Percentiles rank a stretch among this genome's conserved stretches.
Evolutionary conservation across 441 rosid species (phyloP).

Genomic region (Gossypium lobatum): DNA sequence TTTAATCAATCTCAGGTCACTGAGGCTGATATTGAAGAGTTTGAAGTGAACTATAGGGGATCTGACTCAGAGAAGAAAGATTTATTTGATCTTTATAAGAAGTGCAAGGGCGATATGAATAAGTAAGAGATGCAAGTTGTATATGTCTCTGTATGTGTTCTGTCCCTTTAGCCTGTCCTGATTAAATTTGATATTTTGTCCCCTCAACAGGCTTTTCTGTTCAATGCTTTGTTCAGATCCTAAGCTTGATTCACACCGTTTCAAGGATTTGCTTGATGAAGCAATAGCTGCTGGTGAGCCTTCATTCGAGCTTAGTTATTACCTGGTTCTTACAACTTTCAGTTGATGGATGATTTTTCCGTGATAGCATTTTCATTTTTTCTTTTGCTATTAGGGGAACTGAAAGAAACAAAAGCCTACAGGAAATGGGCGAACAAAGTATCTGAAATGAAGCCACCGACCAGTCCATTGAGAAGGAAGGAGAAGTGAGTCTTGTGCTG

Average conservation of each 20-base stretch:
- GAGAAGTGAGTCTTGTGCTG: conserved; percentile 41
- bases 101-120: conserved; percentile 72
- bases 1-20: conserved; percentile 48
- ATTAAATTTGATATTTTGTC: conserved; percentile 1
- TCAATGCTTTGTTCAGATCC: conserved; percentile 90
- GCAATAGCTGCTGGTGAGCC: conserved; percentile 60
- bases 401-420: conserved; percentile 66
- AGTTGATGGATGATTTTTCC: neutral
- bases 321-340: neutral
- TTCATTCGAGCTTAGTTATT: neutral
- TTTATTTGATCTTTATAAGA: conserved; percentile 56
- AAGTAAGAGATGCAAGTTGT: conserved; percentile 33
- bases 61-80: conserved; percentile 86
- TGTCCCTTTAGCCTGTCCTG: neutral
- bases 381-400: conserved; percentile 39
- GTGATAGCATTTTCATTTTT: neutral
- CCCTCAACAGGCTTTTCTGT: conserved; percentile 61
- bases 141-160: neutral
- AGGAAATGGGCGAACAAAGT: conserved; percentile 72
- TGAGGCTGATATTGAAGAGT: conserved; percentile 80
- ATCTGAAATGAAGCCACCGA: conserved; percentile 70
- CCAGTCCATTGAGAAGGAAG: conserved; percentile 46
- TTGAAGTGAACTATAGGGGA: conserved; percentile 84
- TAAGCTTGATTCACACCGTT: conserved; percentile 89
- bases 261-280: conserved; percentile 67